A percentile compares a stretch with the other conserved stretches of the same genome.
Evolutionary conservation across 2,329 filamentous ascomycete species (phyloP).

Genomic region (Didymella arachidicola): DNA sequence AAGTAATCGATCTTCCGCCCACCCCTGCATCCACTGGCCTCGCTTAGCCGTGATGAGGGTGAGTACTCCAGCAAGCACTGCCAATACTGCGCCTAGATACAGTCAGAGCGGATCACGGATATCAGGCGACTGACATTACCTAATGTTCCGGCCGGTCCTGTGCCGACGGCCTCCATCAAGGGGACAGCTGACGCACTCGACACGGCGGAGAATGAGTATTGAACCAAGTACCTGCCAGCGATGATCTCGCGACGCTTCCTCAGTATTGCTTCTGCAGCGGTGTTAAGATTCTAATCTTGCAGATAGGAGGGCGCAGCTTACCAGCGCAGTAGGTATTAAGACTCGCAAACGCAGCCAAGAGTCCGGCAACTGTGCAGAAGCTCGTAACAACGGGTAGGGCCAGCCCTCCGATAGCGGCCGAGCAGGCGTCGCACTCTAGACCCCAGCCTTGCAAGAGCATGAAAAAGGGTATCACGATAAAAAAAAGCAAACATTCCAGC

Average conservation of each 20-base stretch:
- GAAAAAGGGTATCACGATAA: background rate
- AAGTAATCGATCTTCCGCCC: background rate
- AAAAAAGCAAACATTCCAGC: background rate
- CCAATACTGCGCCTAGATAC: background rate
- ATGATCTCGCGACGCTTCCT: background rate
- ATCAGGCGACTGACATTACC: background rate
- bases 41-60: background rate
- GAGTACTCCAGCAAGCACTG: background rate
- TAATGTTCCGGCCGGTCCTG: background rate
- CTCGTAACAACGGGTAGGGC: background rate
- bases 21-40: background rate
- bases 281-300: background rate
- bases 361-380: background rate
- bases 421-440: background rate
- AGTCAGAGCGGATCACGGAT: background rate
- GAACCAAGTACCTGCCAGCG: background rate
- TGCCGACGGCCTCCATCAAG: background rate
- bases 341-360: background rate
- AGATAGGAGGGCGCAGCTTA: background rate
- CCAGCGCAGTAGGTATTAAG: background rate
- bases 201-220: background rate
- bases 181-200: background rate
- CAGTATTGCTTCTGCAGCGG: background rate
- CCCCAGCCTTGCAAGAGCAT: background rate
- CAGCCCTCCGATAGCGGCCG: background rate